A percentile compares a stretch with the other conserved stretches of the same genome.
Conservation (phyloP, 2,329 filamentous ascomycete species). For the Fusarium incarnatum region DNA sequence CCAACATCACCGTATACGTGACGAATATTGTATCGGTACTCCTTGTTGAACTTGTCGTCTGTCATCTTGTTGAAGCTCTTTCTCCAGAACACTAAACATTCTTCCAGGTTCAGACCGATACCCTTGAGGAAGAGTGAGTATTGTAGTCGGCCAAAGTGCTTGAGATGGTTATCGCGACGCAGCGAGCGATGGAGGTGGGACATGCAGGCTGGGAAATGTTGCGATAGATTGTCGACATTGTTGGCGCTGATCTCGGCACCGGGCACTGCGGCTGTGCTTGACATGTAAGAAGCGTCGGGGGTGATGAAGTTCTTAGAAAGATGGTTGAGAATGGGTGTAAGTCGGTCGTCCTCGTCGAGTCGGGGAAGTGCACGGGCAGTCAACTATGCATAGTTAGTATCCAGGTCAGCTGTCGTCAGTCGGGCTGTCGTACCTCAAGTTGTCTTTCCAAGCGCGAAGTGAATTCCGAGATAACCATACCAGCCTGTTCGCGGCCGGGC, state of each 20-base stretch:
- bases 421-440: slow-evolving; percentile 72
- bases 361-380: slow-evolving; percentile 92
- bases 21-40: slow-evolving; percentile 97
- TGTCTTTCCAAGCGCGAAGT: slow-evolving; percentile 81
- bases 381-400: slow-evolving; percentile 62
- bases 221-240: slow-evolving; percentile 81
- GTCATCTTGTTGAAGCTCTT: slow-evolving; percentile 85
- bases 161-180: slow-evolving; percentile 88
- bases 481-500: slow-evolving; percentile 85
- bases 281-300: slow-evolving; percentile 82
- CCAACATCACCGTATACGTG: slow-evolving; percentile 96
- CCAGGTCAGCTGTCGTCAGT: neutral
- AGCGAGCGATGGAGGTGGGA: slow-evolving; percentile 87
- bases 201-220: slow-evolving; percentile 95
- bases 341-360: slow-evolving; percentile 94
- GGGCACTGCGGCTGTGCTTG: slow-evolving; percentile 70
- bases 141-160: slow-evolving; percentile 92
- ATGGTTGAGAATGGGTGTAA: slow-evolving; percentile 75
- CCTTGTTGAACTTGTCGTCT: slow-evolving; percentile 96
- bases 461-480: slow-evolving; percentile 91
- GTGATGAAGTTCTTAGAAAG: slow-evolving; percentile 97
- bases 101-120: slow-evolving; percentile 90
- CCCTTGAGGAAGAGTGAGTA: slow-evolving; percentile 98
- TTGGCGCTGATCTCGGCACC: slow-evolving; percentile 81
- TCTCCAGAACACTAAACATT: slow-evolving; percentile 93